phyloP scores from a whole-genome alignment of 2,329 filamentous ascomycete species.

The Pestalotiopsis sp. region DNA sequence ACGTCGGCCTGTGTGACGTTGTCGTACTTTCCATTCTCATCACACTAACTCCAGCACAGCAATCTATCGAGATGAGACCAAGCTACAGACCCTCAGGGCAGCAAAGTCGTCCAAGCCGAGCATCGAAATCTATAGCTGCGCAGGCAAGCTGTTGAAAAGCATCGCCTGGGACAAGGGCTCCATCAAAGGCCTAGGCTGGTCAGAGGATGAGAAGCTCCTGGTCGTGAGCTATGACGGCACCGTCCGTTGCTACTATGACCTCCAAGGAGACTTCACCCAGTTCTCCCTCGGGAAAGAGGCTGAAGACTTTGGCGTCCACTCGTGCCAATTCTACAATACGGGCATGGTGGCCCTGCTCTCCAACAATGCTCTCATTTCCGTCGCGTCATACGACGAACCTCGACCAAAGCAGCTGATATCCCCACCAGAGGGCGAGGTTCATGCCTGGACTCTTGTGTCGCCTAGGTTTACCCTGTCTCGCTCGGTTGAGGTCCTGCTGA shows the following conservation, averaged over 20 bases:
- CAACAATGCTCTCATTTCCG: conserved; percentile 84
- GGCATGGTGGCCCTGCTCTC: conserved; percentile 92
- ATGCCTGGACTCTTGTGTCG: conserved; percentile 87
- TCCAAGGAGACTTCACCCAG: conserved; percentile 94
- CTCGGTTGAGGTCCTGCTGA: conserved; percentile 89
- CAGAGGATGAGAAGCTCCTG: conserved; percentile 88
- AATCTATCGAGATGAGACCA: conserved; percentile 84
- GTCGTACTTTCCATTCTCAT: conserved; percentile 4
- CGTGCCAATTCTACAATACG: conserved; percentile 88
- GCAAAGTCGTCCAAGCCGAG: conserved; percentile 74
- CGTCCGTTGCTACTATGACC: conserved; percentile 84
- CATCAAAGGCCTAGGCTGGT: conserved; percentile 92
- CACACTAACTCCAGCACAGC: conserved; percentile 52
- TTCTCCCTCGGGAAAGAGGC: conserved; percentile 90
- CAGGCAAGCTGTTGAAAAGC: conserved; percentile 82
- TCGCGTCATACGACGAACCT: conserved; percentile 90
- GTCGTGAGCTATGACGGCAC: conserved; percentile 88
- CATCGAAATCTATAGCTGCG: conserved; percentile 93
- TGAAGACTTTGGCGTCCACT: conserved; percentile 83
- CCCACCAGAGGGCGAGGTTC: conserved; percentile 76
- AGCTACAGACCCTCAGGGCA: conserved; percentile 77
- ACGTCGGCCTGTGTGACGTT: background rate
- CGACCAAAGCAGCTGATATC: conserved; percentile 80
- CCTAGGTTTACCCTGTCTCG: conserved; percentile 87
- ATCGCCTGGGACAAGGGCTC: conserved; percentile 91